phyloP scores from a whole-genome alignment of 129 eudicot species.

The Daucus carota region DH1_v3.0 NC_030383.2:53870501-53871000 shows the following conservation, averaged over 20 bases:
- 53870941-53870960: constrained; percentile 73
- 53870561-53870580: background rate
- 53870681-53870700: background rate
- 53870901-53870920: constrained; percentile 95
- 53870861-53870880: constrained; percentile 54
- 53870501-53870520: too few relatives aligned
- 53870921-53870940: constrained; percentile 94
- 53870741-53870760: constrained; percentile 34
- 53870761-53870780: constrained; percentile 72
- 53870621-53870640: background rate
- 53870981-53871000: constrained; percentile 80
- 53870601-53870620: background rate
- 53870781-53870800: constrained; percentile 73
- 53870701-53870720: background rate
- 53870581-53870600: background rate
- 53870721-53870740: background rate
- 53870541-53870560: background rate
- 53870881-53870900: constrained; percentile 93
- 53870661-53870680: background rate
- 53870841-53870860: constrained; percentile 76
- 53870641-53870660: background rate
- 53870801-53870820: constrained; percentile 45
- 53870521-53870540: too few relatives aligned
- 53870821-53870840: constrained; percentile 59
- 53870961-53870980: constrained; percentile 79